phyloP scores from a whole-genome alignment of 23 red algal genomes.

The Cyanidiococcus yangmingshanensis region DNA sequence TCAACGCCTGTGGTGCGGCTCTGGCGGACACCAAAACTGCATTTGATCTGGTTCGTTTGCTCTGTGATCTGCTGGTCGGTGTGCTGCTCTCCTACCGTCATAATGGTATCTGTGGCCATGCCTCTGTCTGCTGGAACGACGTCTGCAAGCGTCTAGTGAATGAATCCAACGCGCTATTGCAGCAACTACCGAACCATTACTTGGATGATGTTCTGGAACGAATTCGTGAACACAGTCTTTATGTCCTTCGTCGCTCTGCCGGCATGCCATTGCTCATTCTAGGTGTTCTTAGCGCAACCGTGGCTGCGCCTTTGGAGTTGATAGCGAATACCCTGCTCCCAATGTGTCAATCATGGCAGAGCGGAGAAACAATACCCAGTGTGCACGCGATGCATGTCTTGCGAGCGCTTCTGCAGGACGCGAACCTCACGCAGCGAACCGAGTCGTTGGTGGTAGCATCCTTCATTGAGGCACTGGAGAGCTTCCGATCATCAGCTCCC shows the following conservation, averaged over 20 bases:
- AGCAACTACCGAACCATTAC: neutral
- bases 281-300: neutral
- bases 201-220: neutral
- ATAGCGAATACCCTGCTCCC: neutral
- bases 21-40: neutral
- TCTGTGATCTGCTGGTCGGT: neutral
- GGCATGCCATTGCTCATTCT: neutral
- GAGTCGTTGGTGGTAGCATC: neutral
- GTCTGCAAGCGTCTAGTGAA: neutral
- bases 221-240: neutral
- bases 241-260: neutral
- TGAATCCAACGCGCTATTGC: neutral
- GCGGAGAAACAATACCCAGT: neutral
- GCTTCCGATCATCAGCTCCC: neutral
- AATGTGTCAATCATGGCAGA: neutral
- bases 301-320: neutral
- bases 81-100: neutral
- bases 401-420: neutral
- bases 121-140: neutral
- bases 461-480: neutral
- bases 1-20: neutral
- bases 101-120: slow-evolving; percentile 4
- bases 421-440: neutral
- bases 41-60: neutral
- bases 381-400: slow-evolving; percentile 12